Evolutionary conservation across 257 asterid species (phyloP).

Genomic region (Ligustrum vulgare): DNA sequence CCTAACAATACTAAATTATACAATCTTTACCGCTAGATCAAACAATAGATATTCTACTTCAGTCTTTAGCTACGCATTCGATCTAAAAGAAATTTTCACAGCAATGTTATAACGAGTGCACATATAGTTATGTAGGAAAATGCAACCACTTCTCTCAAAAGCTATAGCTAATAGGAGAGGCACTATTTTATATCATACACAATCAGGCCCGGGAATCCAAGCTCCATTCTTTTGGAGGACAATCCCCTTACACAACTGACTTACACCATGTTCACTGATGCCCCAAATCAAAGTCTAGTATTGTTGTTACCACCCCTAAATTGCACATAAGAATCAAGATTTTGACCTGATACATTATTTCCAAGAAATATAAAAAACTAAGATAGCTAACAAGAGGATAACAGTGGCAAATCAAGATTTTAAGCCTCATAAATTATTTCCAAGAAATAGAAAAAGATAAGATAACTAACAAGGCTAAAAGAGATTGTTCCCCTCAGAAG

Average conservation of each 20-base stretch:
- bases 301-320: neutral
- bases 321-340: neutral
- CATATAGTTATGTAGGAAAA: neutral
- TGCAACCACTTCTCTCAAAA: neutral
- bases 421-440: neutral
- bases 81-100: neutral
- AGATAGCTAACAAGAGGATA: neutral
- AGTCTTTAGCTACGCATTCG: neutral
- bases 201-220: neutral
- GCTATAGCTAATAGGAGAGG: neutral
- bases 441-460: neutral
- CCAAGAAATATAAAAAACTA: neutral
- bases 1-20: neutral
- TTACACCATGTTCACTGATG: neutral
- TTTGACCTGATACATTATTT: neutral
- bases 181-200: neutral
- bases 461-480: neutral
- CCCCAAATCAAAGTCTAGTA: neutral
- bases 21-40: neutral
- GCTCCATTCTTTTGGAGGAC: neutral
- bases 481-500: neutral
- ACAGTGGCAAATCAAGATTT: neutral
- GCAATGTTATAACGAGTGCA: neutral
- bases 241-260: neutral
- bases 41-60: neutral